Conservation (phyloP, 2,329 filamentous ascomycete genomes). For the Septoria linicola region DNA sequence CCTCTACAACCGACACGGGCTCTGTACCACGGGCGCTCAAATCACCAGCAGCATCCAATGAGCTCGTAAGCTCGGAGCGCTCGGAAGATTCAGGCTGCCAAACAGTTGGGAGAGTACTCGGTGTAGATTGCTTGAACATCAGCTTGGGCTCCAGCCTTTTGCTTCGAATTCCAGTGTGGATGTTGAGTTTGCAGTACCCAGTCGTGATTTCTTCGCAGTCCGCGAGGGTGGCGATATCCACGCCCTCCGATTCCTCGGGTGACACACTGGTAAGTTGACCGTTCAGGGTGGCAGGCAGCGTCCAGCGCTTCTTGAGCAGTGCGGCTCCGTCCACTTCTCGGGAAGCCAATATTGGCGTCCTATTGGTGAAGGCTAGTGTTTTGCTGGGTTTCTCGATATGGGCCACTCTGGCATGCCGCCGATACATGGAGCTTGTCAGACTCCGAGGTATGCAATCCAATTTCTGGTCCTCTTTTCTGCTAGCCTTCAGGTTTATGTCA, state of each 20-base stretch:
- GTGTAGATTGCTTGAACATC: not conserved
- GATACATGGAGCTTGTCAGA: not conserved
- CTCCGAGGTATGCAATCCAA: not conserved
- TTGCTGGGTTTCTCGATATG: conserved; percentile 1
- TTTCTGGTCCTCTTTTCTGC: not conserved
- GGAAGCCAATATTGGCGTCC: no score
- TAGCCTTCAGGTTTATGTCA: no score
- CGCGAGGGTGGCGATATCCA: not conserved
- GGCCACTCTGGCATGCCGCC: conserved; percentile 4
- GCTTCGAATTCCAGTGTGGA: conserved; percentile 1
- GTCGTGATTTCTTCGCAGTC: conserved; percentile 1
- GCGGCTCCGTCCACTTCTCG: no score
- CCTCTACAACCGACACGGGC: not conserved
- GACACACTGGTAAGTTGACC: not conserved
- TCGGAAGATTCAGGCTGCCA: conserved; percentile 7
- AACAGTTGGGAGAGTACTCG: not conserved
- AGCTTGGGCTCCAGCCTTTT: not conserved
- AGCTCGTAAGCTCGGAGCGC: conserved; percentile 11
- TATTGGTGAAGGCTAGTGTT: not conserved
- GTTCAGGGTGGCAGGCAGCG: no score
- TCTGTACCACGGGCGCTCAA: conserved; percentile 5
- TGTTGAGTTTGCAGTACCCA: not conserved
- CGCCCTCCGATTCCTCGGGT: not conserved
- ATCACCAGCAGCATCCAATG: conserved; percentile 9
- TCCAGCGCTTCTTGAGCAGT: no score